phyloP scores from a whole-genome alignment of 2,329 filamentous ascomycete species.

The Colletotrichum magnum region DNA sequence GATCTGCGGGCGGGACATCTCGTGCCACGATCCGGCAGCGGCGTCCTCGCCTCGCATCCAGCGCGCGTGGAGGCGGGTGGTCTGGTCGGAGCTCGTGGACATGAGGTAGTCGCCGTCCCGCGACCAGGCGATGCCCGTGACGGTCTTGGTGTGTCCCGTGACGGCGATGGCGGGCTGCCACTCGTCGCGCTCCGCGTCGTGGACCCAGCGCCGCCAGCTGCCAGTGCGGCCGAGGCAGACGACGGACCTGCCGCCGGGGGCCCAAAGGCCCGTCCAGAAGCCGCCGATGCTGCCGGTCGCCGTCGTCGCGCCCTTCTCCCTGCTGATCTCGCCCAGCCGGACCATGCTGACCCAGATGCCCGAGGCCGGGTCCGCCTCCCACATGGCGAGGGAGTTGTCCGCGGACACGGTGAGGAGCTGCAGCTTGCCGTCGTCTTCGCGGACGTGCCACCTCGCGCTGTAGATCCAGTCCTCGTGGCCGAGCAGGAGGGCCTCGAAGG shows the following conservation, averaged over 20 bases:
- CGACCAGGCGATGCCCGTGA: slow-evolving; percentile 89
- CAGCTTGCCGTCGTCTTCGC: slow-evolving; percentile 60
- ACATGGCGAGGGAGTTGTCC: slow-evolving; percentile 94
- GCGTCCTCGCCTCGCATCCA: slow-evolving; percentile 70
- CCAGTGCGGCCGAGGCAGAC: slow-evolving; percentile 91
- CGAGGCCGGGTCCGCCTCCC: slow-evolving; percentile 86
- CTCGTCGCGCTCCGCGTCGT: slow-evolving; percentile 70
- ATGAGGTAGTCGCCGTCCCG: slow-evolving; percentile 86
- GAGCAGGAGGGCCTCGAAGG: slow-evolving; percentile 92
- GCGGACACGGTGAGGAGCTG: slow-evolving; percentile 92
- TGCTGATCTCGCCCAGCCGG: slow-evolving; percentile 91
- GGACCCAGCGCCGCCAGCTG: slow-evolving; percentile 91
- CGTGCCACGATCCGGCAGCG: slow-evolving; percentile 81
- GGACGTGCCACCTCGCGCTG: slow-evolving; percentile 81
- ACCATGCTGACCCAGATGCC: slow-evolving; percentile 93
- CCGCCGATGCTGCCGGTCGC: slow-evolving; percentile 96
- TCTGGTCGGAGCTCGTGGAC: slow-evolving; percentile 93
- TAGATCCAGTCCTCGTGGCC: slow-evolving; percentile 99
- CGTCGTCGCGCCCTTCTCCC: slow-evolving; percentile 95
- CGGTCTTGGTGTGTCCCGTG: slow-evolving; percentile 86
- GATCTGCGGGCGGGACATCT: slow-evolving; percentile 95
- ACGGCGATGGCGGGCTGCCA: slow-evolving; percentile 86
- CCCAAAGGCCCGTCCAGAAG: slow-evolving; percentile 97
- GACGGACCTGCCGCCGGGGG: slow-evolving; percentile 80
- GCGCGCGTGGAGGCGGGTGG: slow-evolving; percentile 85